phyloP scores from a whole-genome alignment of 225 moss, liverwort and hornwort species.

The Polytrichum commune region DNA sequence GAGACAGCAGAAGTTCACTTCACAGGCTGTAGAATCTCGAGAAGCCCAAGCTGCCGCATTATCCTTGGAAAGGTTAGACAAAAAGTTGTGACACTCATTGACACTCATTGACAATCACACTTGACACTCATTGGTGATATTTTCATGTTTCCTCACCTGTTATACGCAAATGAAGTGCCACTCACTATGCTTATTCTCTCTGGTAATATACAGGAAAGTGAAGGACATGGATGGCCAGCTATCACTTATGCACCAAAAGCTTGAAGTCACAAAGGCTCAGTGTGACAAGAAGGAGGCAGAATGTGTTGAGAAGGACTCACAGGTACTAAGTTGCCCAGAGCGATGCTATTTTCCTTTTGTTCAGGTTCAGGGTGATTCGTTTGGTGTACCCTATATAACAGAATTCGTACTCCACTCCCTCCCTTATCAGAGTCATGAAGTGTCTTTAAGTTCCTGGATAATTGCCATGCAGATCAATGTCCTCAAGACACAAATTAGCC shows the following conservation, averaged over 20 bases:
- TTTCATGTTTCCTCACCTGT: too few relatives aligned
- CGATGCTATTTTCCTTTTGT: too few relatives aligned
- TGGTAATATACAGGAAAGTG: conserved; percentile 33
- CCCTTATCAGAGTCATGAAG: too few relatives aligned
- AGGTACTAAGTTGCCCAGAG: conserved; percentile 30
- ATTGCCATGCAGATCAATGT: conserved; percentile 45
- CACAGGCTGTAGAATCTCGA: conserved; percentile 14
- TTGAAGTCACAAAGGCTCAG: conserved; percentile 60
- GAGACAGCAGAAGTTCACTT: conserved; percentile 25
- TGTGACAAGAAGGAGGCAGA: conserved; percentile 32
- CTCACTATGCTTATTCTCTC: too few relatives aligned
- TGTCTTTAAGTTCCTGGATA: too few relatives aligned
- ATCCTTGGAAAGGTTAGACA: conserved; percentile 28
- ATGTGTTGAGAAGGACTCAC: conserved; percentile 59
- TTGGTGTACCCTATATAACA: too few relatives aligned
- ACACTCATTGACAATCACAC: too few relatives aligned
- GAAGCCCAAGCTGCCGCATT: conserved; percentile 25
- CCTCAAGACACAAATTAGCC: conserved; percentile 44
- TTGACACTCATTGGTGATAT: too few relatives aligned
- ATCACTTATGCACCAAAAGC: conserved; percentile 50
- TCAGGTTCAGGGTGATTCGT: too few relatives aligned
- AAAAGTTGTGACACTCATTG: too few relatives aligned
- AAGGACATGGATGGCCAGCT: conserved; percentile 62
- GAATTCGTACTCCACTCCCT: too few relatives aligned
- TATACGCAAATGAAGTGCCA: too few relatives aligned